These are phyloP conservation scores for Erigeron philadelphicus DNA, from an alignment of 140 eudicot species.

Conservation along the genomic window DNA sequence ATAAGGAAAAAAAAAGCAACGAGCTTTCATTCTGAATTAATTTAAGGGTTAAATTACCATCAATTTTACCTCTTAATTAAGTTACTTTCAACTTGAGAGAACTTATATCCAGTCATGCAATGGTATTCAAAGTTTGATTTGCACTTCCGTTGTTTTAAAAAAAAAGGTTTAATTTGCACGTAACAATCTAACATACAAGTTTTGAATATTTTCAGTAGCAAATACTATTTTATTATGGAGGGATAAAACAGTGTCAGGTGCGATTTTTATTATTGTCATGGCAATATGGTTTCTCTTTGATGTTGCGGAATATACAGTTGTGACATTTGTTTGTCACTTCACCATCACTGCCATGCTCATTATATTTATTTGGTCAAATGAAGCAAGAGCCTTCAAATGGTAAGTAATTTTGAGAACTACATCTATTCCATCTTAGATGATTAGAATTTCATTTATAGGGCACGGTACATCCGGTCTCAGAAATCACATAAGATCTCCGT, in stretches of 20 bases:
- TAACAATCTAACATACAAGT: too few species aligned
- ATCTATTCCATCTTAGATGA: too few species aligned
- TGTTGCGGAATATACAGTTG: slow-evolving; percentile 46
- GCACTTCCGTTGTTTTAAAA: not conserved
- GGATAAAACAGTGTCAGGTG: slow-evolving; percentile 39
- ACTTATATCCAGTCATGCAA: too few species aligned
- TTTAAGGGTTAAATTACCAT: too few species aligned
- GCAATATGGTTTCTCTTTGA: slow-evolving; percentile 59
- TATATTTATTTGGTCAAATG: slow-evolving; percentile 54
- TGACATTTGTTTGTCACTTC: slow-evolving; percentile 47
- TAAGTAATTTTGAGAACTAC: not conserved
- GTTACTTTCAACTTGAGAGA: too few species aligned
- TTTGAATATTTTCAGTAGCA: slow-evolving; percentile 39
- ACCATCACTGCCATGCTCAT: slow-evolving; percentile 54
- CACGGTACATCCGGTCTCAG: too few species aligned
- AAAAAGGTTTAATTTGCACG: too few species aligned
- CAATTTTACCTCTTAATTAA: too few species aligned
- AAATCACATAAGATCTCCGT: too few species aligned
- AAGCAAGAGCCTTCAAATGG: slow-evolving; percentile 46
- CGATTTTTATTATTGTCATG: slow-evolving; percentile 25
- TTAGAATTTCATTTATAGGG: too few species aligned
- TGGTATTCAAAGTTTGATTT: not conserved
- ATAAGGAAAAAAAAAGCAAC: too few species aligned
- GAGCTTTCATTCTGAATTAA: too few species aligned
- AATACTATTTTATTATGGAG: slow-evolving; percentile 63